phyloP scores from a whole-genome alignment of 768 basidiomycete genomes.

The Panus rudis region DNA sequence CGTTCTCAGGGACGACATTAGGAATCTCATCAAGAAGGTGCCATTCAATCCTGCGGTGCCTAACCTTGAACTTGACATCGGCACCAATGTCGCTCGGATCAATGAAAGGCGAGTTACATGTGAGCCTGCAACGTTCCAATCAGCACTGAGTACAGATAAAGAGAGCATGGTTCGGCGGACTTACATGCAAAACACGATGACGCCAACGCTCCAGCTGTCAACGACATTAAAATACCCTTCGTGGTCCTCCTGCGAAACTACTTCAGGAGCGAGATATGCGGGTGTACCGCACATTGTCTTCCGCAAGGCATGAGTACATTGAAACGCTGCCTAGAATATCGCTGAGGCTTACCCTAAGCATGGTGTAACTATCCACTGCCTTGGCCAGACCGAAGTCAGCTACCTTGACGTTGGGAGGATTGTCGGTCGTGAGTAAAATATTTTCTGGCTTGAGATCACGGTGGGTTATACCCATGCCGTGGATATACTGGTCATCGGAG shows the following conservation, averaged over 20 bases:
- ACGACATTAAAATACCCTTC: conserved; percentile 84
- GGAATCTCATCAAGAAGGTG: too few relatives aligned
- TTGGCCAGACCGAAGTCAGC: conserved; percentile 98
- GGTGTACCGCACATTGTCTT: conserved; percentile 97
- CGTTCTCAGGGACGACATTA: too few relatives aligned
- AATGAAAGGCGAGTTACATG: too few relatives aligned
- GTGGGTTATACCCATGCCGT: conserved; percentile 74
- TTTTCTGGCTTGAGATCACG: conserved; percentile 96
- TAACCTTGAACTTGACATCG: conserved; percentile 57
- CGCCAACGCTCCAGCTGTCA: conserved; percentile 95
- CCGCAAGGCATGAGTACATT: neutral
- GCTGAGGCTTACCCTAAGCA: conserved; percentile 51
- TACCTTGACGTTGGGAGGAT: conserved; percentile 74
- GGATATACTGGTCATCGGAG: conserved; percentile 44
- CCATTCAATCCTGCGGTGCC: conserved; percentile 59
- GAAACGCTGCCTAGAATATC: conserved; percentile 5
- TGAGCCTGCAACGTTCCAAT: too few relatives aligned
- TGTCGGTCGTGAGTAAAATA: conserved; percentile 67
- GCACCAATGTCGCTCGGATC: conserved; percentile 60
- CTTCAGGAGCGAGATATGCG: conserved; percentile 88
- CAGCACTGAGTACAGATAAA: too few relatives aligned
- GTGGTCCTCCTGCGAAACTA: conserved; percentile 57
- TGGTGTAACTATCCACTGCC: conserved; percentile 72
- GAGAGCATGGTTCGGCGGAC: too few relatives aligned
- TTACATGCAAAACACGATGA: conserved; percentile 89